A percentile compares a stretch with the other conserved stretches of the same genome.
phyloP scores from a whole-genome alignment of 2,329 filamentous ascomycete species.

The Ascochyta viciae-villosae region DNA sequence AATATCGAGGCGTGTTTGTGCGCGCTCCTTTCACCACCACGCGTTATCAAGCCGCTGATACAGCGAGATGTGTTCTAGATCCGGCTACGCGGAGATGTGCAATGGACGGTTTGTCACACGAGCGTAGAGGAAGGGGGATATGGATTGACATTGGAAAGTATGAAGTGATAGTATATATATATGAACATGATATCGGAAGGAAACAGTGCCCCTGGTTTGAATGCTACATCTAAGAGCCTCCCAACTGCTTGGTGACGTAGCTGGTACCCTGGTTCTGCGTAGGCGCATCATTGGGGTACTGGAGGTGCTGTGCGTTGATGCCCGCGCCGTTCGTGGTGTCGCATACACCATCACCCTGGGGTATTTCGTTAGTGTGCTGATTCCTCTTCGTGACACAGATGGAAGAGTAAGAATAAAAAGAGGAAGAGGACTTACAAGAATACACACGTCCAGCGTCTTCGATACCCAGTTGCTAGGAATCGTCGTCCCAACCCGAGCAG shows the following conservation, averaged over 20 bases:
- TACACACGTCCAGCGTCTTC: constrained; percentile 50
- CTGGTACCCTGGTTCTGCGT: constrained; percentile 41
- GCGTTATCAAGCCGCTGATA: too few relatives aligned
- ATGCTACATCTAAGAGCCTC: neutral
- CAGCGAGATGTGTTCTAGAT: too few relatives aligned
- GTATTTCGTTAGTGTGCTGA: neutral
- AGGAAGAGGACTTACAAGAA: constrained; percentile 30
- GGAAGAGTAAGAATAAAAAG: neutral
- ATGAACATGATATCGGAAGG: too few relatives aligned
- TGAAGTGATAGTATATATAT: too few relatives aligned
- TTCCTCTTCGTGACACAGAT: too few relatives aligned
- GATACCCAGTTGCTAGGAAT: constrained; percentile 43
- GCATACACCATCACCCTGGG: constrained; percentile 47
- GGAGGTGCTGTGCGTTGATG: constrained; percentile 41
- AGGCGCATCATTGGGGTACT: constrained; percentile 31
- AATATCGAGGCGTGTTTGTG: too few relatives aligned
- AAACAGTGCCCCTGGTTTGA: too few relatives aligned
- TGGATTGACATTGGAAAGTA: too few relatives aligned
- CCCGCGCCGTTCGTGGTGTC: constrained; percentile 43
- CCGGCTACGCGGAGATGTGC: too few relatives aligned
- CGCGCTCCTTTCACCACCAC: too few relatives aligned
- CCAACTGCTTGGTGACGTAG: constrained; percentile 28
- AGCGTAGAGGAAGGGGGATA: too few relatives aligned
- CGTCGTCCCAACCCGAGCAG: neutral
- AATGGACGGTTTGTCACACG: too few relatives aligned